Evolutionary conservation across 2,329 filamentous ascomycete species (phyloP).

Genomic region (Colletotrichum sublineola): DNA sequence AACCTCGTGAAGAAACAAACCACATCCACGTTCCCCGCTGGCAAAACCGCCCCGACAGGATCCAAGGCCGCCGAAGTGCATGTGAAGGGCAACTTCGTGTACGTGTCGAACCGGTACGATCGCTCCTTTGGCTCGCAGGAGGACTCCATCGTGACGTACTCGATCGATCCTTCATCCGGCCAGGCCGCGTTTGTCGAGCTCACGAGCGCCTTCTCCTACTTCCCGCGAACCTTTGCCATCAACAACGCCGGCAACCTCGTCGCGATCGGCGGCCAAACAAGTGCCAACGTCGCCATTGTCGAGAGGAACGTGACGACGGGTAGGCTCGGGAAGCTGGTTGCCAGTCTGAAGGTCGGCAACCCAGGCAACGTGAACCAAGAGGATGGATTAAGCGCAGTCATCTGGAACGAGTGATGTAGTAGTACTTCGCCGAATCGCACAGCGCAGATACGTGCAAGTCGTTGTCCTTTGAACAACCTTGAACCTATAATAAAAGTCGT

Average conservation of each 20-base stretch:
- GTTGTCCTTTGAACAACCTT: neutral
- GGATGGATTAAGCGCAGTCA: slow-evolving; percentile 62
- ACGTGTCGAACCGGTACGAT: slow-evolving; percentile 74
- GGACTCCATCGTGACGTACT: slow-evolving; percentile 69
- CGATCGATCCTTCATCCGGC: slow-evolving; percentile 60
- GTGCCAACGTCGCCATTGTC: slow-evolving; percentile 70
- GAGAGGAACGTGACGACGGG: slow-evolving; percentile 68
- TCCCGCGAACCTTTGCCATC: slow-evolving; percentile 73
- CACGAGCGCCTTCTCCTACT: slow-evolving; percentile 68
- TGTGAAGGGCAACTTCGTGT: slow-evolving; percentile 66
- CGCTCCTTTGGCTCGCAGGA: slow-evolving; percentile 66
- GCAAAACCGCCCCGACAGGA: slow-evolving; percentile 56
- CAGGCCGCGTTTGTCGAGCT: slow-evolving; percentile 65
- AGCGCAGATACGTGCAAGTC: too few relatives aligned
- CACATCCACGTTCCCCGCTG: slow-evolving; percentile 60
- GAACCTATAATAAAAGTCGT: neutral
- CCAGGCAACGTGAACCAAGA: slow-evolving; percentile 58
- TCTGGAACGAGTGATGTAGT: slow-evolving; percentile 59
- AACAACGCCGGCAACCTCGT: slow-evolving; percentile 71
- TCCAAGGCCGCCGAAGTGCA: slow-evolving; percentile 69
- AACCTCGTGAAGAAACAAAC: slow-evolving; percentile 60
- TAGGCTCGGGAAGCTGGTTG: slow-evolving; percentile 62
- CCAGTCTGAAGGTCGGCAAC: slow-evolving; percentile 55
- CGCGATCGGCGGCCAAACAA: slow-evolving; percentile 74
- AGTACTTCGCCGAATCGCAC: neutral